phyloP scores from a whole-genome alignment of 805 yeast genomes.

The Ogataea nitratoaversa region DNA sequence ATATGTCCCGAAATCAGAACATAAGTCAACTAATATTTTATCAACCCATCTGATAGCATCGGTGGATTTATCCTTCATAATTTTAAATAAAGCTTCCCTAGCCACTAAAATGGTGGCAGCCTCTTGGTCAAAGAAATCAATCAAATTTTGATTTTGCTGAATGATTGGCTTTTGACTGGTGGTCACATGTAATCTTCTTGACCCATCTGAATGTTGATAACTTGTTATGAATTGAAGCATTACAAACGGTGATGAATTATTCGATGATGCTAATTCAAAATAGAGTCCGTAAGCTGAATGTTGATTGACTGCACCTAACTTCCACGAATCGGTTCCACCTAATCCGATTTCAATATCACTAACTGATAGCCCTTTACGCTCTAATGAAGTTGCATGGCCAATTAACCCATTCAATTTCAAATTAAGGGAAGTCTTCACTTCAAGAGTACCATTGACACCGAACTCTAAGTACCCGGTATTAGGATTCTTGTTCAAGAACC shows the following conservation, averaged over 20 bases:
- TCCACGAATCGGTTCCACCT: conserved; percentile 56
- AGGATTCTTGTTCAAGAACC: conserved; percentile 40
- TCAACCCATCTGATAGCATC: conserved; percentile 50
- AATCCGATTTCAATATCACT: conserved; percentile 41
- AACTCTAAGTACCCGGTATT: conserved; percentile 37
- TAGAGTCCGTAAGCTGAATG: conserved; percentile 57
- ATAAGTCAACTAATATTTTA: conserved; percentile 41
- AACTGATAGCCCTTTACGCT: conserved; percentile 29
- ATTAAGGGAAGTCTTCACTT: conserved; percentile 47
- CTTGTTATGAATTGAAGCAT: conserved; percentile 53
- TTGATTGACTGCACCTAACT: conserved; percentile 49
- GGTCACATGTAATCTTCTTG: conserved; percentile 56
- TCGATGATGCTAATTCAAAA: conserved; percentile 41
- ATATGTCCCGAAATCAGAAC: conserved; percentile 46
- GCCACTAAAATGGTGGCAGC: conserved; percentile 62
- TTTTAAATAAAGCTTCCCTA: conserved; percentile 45
- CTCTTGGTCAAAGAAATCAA: conserved; percentile 60
- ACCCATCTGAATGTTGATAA: conserved; percentile 60
- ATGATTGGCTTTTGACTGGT: conserved; percentile 46
- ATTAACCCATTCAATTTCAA: conserved; percentile 54
- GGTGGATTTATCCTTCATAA: conserved; percentile 33
- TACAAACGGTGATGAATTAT: conserved; percentile 26
- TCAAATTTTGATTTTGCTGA: conserved; percentile 36
- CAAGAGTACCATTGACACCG: conserved; percentile 60
- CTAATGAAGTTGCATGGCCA: conserved; percentile 56